Evolutionary conservation across 169 alveolate species (phyloP).

Genomic region (Fabrea salina): DNA sequence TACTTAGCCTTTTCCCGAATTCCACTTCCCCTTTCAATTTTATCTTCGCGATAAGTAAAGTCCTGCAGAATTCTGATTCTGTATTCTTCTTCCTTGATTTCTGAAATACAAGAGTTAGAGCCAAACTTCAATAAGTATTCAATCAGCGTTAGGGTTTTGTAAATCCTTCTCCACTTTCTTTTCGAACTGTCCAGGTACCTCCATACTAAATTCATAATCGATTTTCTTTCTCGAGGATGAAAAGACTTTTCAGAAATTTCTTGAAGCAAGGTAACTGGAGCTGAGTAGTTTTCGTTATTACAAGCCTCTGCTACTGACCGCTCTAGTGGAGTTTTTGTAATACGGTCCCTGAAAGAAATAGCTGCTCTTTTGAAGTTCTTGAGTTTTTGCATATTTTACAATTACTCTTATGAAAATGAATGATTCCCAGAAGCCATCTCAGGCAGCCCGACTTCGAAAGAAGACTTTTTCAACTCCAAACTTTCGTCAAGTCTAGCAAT

Average conservation of each 20-base stretch:
- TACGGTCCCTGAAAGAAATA: conserved; percentile 33
- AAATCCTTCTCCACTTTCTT: conserved; percentile 78
- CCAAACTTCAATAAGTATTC: conserved; percentile 76
- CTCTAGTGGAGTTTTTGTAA: conserved; percentile 65
- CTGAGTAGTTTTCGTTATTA: conserved; percentile 79
- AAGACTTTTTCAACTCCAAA: too few species aligned
- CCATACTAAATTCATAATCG: conserved; percentile 72
- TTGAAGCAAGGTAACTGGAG: conserved; percentile 66
- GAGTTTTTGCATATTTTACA: too few species aligned
- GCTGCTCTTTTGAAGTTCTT: conserved; percentile 16
- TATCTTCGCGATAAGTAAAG: conserved; percentile 68
- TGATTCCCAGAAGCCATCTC: too few species aligned
- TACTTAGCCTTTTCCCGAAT: conserved; percentile 65
- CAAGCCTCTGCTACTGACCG: conserved; percentile 76
- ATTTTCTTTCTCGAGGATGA: conserved; percentile 67
- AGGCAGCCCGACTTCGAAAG: too few species aligned
- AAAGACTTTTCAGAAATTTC: conserved; percentile 70
- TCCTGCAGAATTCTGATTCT: conserved; percentile 66
- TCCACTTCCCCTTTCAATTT: conserved; percentile 80
- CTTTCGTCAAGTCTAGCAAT: too few species aligned
- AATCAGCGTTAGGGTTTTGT: conserved; percentile 65
- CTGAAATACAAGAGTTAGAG: conserved; percentile 63
- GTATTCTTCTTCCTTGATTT: conserved; percentile 66
- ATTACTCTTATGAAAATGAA: too few species aligned
- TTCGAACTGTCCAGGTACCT: conserved; percentile 60